Evolutionary conservation across 1,284 basidiomycete genomes (phyloP).

Genomic region (Melampsora larici-populina): DNA sequence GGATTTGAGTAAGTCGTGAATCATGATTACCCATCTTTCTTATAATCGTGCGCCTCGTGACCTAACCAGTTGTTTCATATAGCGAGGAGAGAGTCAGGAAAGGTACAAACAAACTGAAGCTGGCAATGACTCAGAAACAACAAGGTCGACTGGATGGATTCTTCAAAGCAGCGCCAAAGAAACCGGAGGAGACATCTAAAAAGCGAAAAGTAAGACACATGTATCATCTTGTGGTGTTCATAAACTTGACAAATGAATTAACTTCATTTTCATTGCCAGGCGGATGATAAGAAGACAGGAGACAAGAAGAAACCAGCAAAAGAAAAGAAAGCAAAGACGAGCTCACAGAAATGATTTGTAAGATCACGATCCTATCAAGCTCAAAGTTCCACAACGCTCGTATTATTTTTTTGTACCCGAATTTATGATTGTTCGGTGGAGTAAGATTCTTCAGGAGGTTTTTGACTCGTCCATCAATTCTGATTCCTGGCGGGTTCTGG

Average conservation of each 20-base stretch:
- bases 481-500: no score
- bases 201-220: conserved; percentile 35
- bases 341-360: no score
- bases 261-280: neutral
- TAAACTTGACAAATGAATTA: no score
- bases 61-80: conserved; percentile 38
- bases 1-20: conserved; percentile 77
- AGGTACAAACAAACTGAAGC: conserved; percentile 86
- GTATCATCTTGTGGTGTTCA: neutral
- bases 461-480: no score
- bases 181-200: conserved; percentile 43
- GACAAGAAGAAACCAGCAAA: neutral
- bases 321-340: neutral
- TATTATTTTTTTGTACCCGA: no score
- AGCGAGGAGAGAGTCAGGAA: conserved; percentile 96
- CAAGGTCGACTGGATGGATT: conserved; percentile 95
- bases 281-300: neutral
- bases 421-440: no score
- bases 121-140: conserved; percentile 83
- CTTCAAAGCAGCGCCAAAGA: conserved; percentile 63
- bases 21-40: neutral
- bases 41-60: neutral
- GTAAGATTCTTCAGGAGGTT: no score
- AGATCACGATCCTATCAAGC: no score
- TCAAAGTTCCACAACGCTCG: no score